Percentiles rank a stretch among this genome's conserved stretches.
These are phyloP conservation scores for Leccinum obscurum DNA, from an alignment of 768 basidiomycete genomes.

Conservation along the genomic window DNA sequence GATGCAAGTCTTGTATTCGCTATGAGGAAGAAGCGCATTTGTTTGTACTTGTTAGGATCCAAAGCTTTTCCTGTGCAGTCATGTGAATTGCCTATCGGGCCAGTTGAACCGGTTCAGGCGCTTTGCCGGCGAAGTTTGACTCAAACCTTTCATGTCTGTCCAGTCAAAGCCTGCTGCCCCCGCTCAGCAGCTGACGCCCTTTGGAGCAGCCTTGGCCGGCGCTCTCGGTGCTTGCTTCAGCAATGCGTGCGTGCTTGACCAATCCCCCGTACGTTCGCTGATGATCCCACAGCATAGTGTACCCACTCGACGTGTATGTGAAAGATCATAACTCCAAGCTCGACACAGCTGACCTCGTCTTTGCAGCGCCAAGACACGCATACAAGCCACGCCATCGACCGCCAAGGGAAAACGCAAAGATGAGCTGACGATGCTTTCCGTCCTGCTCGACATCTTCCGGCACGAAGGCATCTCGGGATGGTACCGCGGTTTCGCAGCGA, in stretches of 20 bases:
- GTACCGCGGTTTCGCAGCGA: slow-evolving; percentile 92
- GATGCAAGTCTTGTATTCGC: slow-evolving; percentile 33
- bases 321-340: not conserved
- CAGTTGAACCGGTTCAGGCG: not conserved
- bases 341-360: slow-evolving; percentile 10
- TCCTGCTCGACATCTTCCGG: slow-evolving; percentile 70
- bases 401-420: slow-evolving; percentile 53
- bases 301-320: slow-evolving; percentile 91
- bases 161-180: slow-evolving; percentile 53
- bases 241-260: slow-evolving; percentile 68
- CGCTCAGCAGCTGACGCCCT: slow-evolving; percentile 72
- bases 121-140: not conserved
- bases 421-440: slow-evolving; percentile 54
- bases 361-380: slow-evolving; percentile 86
- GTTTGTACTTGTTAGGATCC: slow-evolving; percentile 26
- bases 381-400: slow-evolving; percentile 73
- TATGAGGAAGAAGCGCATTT: slow-evolving; percentile 10
- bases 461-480: slow-evolving; percentile 81
- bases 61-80: not conserved
- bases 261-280: not conserved
- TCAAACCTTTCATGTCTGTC: slow-evolving; percentile 32
- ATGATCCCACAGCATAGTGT: slow-evolving; percentile 64
- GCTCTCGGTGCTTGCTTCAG: slow-evolving; percentile 93
- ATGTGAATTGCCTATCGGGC: slow-evolving; percentile 13
- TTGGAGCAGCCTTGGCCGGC: slow-evolving; percentile 88